phyloP scores from a whole-genome alignment of 2,329 filamentous ascomycete genomes.

The Aspergillus transmontanensis region DNA sequence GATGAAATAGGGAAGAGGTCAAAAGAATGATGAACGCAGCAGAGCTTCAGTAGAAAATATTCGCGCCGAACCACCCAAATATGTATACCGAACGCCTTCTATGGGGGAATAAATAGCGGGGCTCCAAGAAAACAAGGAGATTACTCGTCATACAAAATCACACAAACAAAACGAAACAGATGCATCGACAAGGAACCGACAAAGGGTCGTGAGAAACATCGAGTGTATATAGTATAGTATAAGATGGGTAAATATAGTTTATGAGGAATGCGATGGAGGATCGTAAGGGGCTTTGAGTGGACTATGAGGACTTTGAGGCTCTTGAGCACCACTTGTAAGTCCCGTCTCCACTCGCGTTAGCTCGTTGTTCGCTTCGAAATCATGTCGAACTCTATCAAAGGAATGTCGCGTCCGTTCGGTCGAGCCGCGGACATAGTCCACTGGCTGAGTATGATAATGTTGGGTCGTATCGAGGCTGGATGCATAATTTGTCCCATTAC shows the following conservation, averaged over 20 bases:
- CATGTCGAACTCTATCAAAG: slow-evolving; percentile 81
- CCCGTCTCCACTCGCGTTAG: slow-evolving; percentile 84
- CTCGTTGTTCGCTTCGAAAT: slow-evolving; percentile 86
- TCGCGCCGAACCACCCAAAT: slow-evolving; percentile 37
- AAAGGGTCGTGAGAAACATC: slow-evolving; percentile 36
- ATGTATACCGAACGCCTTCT: slow-evolving; percentile 43
- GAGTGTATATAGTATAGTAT: slow-evolving; percentile 30
- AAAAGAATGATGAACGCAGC: slow-evolving; percentile 16
- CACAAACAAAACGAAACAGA: slow-evolving; percentile 23
- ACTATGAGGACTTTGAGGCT: slow-evolving; percentile 34
- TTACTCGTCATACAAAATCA: slow-evolving; percentile 32
- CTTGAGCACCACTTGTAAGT: slow-evolving; percentile 27
- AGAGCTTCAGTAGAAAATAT: slow-evolving; percentile 12
- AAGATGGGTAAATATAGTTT: slow-evolving; percentile 19
- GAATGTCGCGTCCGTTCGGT: slow-evolving; percentile 84
- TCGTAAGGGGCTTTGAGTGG: slow-evolving; percentile 38
- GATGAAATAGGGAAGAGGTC: slow-evolving; percentile 11
- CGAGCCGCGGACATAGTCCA: slow-evolving; percentile 66
- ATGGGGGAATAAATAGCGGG: slow-evolving; percentile 40
- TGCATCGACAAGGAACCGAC: slow-evolving; percentile 24
- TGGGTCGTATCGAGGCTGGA: slow-evolving; percentile 49
- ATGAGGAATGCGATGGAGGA: slow-evolving; percentile 34
- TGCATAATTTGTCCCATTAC: slow-evolving; percentile 91
- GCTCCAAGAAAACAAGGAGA: slow-evolving; percentile 25
- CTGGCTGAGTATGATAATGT: slow-evolving; percentile 59